Percentiles rank a stretch among this genome's conserved stretches.
These are phyloP conservation scores for Lycium ferocissimum DNA, from an alignment of 257 asterid genomes.

Conservation along the genomic window DNA sequence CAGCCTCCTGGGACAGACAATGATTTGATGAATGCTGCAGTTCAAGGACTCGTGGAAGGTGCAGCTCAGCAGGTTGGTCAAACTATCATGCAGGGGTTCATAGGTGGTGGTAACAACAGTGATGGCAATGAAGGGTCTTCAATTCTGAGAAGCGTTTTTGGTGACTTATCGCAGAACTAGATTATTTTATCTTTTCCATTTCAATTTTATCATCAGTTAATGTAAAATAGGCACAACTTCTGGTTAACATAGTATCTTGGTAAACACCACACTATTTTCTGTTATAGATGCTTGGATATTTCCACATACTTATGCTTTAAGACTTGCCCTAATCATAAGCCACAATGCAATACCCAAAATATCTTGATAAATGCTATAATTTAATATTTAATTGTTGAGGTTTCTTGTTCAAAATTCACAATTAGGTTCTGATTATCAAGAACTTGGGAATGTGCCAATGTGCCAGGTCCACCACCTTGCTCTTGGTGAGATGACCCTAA, in stretches of 20 bases:
- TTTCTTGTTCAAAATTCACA: slow-evolving; percentile 21
- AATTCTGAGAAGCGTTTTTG: slow-evolving; percentile 7
- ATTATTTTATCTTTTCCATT: slow-evolving; percentile 21
- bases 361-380: slow-evolving; percentile 10
- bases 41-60: slow-evolving; percentile 54
- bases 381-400: slow-evolving; percentile 15
- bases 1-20: slow-evolving; percentile 20
- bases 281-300: slow-evolving; percentile 1
- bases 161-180: slow-evolving; percentile 23
- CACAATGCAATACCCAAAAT: background rate
- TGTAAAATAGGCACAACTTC: background rate
- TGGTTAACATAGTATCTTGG: slow-evolving; percentile 16
- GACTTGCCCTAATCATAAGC: background rate
- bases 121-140: slow-evolving; percentile 38
- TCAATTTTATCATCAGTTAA: background rate
- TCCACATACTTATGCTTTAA: background rate
- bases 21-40: slow-evolving; percentile 43
- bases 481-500: slow-evolving; percentile 13
- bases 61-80: slow-evolving; percentile 54
- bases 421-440: background rate
- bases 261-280: background rate
- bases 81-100: slow-evolving; percentile 42
- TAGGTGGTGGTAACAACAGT: slow-evolving; percentile 30
- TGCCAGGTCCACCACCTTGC: slow-evolving; percentile 20
- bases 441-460: slow-evolving; percentile 20